Evolutionary conservation across 768 basidiomycete genomes (phyloP).

Genomic region (Naganishia onofrii): DNA sequence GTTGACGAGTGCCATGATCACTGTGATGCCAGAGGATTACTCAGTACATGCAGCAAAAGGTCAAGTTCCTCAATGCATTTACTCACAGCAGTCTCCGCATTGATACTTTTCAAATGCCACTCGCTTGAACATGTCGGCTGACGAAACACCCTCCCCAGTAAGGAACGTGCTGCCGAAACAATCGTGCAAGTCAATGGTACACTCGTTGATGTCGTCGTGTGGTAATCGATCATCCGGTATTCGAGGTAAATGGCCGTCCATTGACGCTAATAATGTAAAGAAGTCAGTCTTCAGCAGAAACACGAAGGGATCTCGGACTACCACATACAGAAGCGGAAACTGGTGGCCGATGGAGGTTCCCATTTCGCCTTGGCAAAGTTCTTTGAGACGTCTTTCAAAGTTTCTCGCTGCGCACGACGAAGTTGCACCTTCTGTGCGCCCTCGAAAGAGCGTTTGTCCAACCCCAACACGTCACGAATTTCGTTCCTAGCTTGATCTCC

Average conservation of each 20-base stretch:
- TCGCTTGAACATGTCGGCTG: conserved; percentile 43
- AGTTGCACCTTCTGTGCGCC: conserved; percentile 9
- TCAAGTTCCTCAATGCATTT: no score
- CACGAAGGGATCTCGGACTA: conserved; percentile 29
- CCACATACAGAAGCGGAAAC: conserved; percentile 36
- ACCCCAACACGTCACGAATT: conserved; percentile 33
- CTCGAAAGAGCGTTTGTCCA: not conserved
- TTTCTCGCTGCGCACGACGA: conserved; percentile 31
- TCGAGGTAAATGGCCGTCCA: conserved; percentile 46
- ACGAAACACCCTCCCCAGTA: conserved; percentile 13
- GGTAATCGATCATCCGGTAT: not conserved
- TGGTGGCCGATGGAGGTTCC: conserved; percentile 36
- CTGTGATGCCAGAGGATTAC: not conserved
- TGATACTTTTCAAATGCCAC: conserved; percentile 41
- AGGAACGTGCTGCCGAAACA: conserved; percentile 29
- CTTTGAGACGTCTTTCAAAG: conserved; percentile 34
- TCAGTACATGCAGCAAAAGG: not conserved
- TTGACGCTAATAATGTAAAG: conserved; percentile 32
- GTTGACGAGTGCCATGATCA: conserved; percentile 44
- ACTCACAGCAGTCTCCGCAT: conserved; percentile 48
- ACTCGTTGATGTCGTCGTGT: conserved; percentile 3
- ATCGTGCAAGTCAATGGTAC: conserved; percentile 8
- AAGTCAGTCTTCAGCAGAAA: conserved; percentile 4
- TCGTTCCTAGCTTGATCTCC: conserved; percentile 34
- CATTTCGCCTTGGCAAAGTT: conserved; percentile 33